Percentiles rank a stretch among this genome's conserved stretches.
Evolutionary conservation across 169 alveolate species (phyloP).

Genomic region (Neospora caninum): DNA sequence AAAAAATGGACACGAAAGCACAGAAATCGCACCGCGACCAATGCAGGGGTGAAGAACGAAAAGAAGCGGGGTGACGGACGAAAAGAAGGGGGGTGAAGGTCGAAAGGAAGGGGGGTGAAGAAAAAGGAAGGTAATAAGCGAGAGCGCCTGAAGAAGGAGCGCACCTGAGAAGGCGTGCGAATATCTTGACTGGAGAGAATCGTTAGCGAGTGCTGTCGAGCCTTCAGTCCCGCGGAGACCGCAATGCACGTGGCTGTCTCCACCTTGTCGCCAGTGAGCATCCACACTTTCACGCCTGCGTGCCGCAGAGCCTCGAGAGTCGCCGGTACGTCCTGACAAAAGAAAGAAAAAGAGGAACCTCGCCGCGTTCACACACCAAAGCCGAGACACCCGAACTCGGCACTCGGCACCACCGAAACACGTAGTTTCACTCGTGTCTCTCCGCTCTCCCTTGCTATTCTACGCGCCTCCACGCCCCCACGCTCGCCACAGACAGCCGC

Average conservation of each 20-base stretch:
- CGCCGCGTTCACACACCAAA: too few species aligned
- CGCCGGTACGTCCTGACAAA: slow-evolving; percentile 89
- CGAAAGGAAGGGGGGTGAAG: neutral
- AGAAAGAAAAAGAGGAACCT: too few species aligned
- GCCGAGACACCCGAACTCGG: too few species aligned
- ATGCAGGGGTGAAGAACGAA: too few species aligned
- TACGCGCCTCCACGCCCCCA: too few species aligned
- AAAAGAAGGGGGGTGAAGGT: neutral
- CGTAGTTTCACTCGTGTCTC: too few species aligned
- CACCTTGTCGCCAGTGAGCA: slow-evolving; percentile 99
- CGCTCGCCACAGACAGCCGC: too few species aligned
- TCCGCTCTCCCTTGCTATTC: too few species aligned
- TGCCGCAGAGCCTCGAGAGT: slow-evolving; percentile 93
- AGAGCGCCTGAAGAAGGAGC: neutral
- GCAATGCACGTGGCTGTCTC: slow-evolving; percentile 99
- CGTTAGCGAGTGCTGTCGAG: slow-evolving; percentile 40
- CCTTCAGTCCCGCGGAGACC: slow-evolving; percentile 94
- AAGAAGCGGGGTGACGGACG: too few species aligned
- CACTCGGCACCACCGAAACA: too few species aligned
- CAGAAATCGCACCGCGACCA: too few species aligned
- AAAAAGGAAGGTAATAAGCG: too few species aligned
- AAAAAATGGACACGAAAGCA: neutral
- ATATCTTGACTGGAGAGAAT: neutral
- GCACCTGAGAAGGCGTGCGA: slow-evolving; percentile 41
- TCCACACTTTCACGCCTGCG: slow-evolving; percentile 98